Evolutionary conservation across 108 stramenopile genomes (phyloP).

Genomic region (Nitzschia inconspicua): DNA sequence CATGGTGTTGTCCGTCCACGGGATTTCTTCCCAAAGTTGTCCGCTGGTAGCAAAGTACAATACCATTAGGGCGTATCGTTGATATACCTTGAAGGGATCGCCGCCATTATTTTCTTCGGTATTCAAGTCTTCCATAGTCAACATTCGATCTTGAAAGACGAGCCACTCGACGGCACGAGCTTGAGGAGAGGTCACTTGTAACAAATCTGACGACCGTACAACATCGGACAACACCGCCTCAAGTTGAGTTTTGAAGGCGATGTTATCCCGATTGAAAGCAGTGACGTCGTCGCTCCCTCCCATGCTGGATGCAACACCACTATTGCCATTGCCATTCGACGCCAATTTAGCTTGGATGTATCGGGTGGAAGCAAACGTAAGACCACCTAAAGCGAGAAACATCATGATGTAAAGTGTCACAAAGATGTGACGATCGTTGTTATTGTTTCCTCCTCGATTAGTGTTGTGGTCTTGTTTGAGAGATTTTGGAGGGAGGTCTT

Average conservation of each 20-base stretch:
- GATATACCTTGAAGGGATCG: neutral
- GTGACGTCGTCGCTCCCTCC: neutral
- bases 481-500: neutral
- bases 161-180: constrained; percentile 21
- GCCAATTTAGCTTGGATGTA: neutral
- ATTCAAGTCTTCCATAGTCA: neutral
- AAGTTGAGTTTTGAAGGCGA: neutral
- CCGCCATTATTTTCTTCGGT: neutral
- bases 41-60: constrained; percentile 13
- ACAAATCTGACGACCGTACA: neutral
- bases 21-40: constrained; percentile 10
- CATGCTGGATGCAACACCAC: too few relatives aligned
- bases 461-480: neutral
- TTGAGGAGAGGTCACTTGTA: constrained; percentile 4
- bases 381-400: neutral
- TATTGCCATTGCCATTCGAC: neutral
- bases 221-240: neutral
- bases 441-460: neutral
- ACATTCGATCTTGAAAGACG: constrained; percentile 13
- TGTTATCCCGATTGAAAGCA: neutral
- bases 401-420: neutral
- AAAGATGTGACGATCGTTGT: neutral
- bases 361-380: neutral
- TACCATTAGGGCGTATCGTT: constrained; percentile 19
- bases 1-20: constrained; percentile 4